A percentile compares a stretch with the other conserved stretches of the same genome.
phyloP scores from a whole-genome alignment of 208 protist species.

The Leptomonas pyrrhocoris region DNA sequence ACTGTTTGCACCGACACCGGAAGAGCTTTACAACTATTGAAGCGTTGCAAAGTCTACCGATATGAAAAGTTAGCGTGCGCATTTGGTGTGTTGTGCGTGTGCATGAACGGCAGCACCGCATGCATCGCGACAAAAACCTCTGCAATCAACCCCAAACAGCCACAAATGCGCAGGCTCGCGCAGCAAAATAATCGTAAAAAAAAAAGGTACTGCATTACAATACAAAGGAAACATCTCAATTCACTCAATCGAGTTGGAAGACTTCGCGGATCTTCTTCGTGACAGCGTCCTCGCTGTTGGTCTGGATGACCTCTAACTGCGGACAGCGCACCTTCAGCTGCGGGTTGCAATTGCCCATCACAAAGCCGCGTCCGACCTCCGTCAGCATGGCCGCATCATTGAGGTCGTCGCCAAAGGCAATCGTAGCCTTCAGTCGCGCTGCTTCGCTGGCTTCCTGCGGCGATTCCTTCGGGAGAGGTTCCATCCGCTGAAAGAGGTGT shows the following conservation, averaged over 20 bases:
- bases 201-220: conserved; percentile 4
- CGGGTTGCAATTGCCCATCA: conserved; percentile 68
- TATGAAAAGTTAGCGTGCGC: too few relatives aligned
- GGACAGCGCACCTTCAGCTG: conserved; percentile 53
- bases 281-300: conserved; percentile 62
- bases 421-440: conserved; percentile 42
- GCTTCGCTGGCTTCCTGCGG: conserved; percentile 9
- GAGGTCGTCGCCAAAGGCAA: conserved; percentile 71
- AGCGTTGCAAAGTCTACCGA: too few relatives aligned
- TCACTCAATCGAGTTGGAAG: conserved; percentile 38
- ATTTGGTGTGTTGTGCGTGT: too few relatives aligned
- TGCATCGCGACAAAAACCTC: too few relatives aligned
- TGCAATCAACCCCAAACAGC: too few relatives aligned
- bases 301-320: conserved; percentile 61
- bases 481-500: conserved; percentile 35
- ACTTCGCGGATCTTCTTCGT: conserved; percentile 61
- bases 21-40: too few relatives aligned
- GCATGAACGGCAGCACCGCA: too few relatives aligned
- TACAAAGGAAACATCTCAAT: background rate
- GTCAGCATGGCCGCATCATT: conserved; percentile 73
- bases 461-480: conserved; percentile 34
- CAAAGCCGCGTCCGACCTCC: conserved; percentile 52
- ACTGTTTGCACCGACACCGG: too few relatives aligned
- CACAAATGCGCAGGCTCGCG: background rate
- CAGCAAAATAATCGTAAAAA: background rate